Evolutionary conservation across 805 yeast species (phyloP).

Genomic region (Priceomyces castillae): DNA sequence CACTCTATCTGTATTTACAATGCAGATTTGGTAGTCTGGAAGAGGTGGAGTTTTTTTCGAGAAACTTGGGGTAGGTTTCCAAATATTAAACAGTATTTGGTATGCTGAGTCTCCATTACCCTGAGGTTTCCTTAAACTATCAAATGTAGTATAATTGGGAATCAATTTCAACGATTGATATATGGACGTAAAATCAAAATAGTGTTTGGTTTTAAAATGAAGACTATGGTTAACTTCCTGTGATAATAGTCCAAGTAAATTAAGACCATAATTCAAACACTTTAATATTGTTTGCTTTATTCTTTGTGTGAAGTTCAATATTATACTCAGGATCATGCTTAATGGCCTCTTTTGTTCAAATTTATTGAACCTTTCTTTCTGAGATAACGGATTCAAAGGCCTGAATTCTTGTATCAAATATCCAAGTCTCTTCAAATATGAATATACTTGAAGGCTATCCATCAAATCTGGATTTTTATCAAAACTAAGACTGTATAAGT

Average conservation of each 20-base stretch:
- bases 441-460: constrained; percentile 64
- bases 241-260: constrained; percentile 14
- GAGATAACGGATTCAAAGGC: constrained; percentile 9
- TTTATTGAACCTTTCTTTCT: constrained; percentile 2
- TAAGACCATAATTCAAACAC: not conserved
- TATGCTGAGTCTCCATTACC: constrained; percentile 11
- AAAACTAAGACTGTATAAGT: constrained; percentile 55
- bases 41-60: constrained; percentile 64
- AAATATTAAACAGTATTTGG: constrained; percentile 58
- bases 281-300: not conserved
- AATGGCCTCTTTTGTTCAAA: not conserved
- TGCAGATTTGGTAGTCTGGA: constrained; percentile 74
- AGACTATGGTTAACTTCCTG: constrained; percentile 12
- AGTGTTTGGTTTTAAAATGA: constrained; percentile 24
- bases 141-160: constrained; percentile 15
- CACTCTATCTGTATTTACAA: constrained; percentile 46
- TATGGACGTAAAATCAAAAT: constrained; percentile 22
- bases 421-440: constrained; percentile 75
- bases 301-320: not conserved
- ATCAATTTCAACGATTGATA: constrained; percentile 21
- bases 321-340: not conserved
- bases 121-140: constrained; percentile 6
- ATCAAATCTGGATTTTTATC: constrained; percentile 33
- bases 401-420: constrained; percentile 50
- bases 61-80: constrained; percentile 79